Base-by-base conservation (phyloP, 2,329 filamentous ascomycete genomes). In the Daldinia sp. region DNA sequence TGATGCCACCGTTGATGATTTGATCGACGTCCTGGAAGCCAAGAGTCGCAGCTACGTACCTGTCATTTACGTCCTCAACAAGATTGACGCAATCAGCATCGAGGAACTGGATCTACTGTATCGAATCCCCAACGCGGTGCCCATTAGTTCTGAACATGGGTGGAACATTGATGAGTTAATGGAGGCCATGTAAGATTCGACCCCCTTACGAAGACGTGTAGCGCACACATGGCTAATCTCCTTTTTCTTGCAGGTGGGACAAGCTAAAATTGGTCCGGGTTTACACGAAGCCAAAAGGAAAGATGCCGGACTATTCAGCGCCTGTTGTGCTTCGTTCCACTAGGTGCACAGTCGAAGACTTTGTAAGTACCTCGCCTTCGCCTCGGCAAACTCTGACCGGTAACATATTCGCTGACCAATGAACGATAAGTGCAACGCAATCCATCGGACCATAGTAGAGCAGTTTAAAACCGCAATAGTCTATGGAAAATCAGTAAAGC, bases 51-150 rank as follows among this genome's bases (percentile, higher is more conserved):
- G 92, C 76, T 99, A 99, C 77, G 98, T 99, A 69, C 95, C 95
- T n/a, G 95, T 98, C 68, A 92, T 99, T 56, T 99, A 99, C 80
- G 95, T 96, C 39, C 85, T 99, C 73, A 99, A 99, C 86, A 99
- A 99, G 83, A 99, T 99, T 71, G 95, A 99, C 79, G 88, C 94
- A 57, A 98, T 99, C 77, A 94, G 92, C 52, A 98, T 99, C 71
- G 94, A 99, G 79, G 95, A 99, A 79, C 85, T 99, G 64, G 95
- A 99, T 79, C 82, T 99, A 64, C 84, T 99, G 25, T 98, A 99
- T 80, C 90, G 94, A 39, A 99, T 99, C 70, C 95, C 95, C 49
- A 96, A 98, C 76, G 93, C 95, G 11, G 95, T 95, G 62, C 95
- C 95, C 25, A 98, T 99, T 80, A 97, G 94, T 76, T 95, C 94